A percentile compares a stretch with the other conserved stretches of the same genome.
These are phyloP conservation scores for Trametes versicolor DNA, from an alignment of 1,284 basidiomycete species.

Conservation along the genomic window DNA sequence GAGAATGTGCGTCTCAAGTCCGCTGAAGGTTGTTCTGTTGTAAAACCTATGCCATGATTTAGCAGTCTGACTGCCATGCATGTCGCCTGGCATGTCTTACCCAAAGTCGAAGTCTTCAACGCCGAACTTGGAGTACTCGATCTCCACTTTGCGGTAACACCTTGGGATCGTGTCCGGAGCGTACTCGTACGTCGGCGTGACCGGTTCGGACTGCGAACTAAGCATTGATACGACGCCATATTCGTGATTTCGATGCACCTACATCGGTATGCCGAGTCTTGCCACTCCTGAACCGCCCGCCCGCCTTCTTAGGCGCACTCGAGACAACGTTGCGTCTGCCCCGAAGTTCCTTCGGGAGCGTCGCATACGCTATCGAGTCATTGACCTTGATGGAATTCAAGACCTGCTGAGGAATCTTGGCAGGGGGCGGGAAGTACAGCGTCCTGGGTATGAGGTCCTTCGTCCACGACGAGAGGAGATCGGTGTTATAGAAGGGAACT, in stretches of 20 bases:
- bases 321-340: slow-evolving; percentile 84
- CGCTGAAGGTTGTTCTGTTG: slow-evolving; percentile 90
- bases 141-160: slow-evolving; percentile 92
- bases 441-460: slow-evolving; percentile 60
- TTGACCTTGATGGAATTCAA: slow-evolving; percentile 84
- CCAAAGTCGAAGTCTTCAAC: slow-evolving; percentile 99
- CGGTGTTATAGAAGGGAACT: slow-evolving; percentile 85
- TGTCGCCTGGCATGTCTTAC: slow-evolving; percentile 51
- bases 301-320: slow-evolving; percentile 57
- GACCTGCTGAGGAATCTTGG: slow-evolving; percentile 84
- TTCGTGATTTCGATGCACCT: background rate
- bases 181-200: slow-evolving; percentile 58
- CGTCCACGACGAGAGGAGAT: slow-evolving; percentile 85
- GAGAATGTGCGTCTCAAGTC: slow-evolving; percentile 96
- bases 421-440: slow-evolving; percentile 66
- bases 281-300: slow-evolving; percentile 87
- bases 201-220: slow-evolving; percentile 54
- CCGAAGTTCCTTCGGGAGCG: slow-evolving; percentile 83
- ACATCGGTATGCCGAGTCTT: slow-evolving; percentile 50
- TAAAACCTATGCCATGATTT: slow-evolving; percentile 75
- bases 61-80: background rate
- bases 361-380: slow-evolving; percentile 90
- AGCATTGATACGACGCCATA: background rate
- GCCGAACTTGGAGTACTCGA: slow-evolving; percentile 99
- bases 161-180: slow-evolving; percentile 76